Evolutionary conservation across 257 asterid species (phyloP), one percentile per base, ranked within the genome.

Genomic region (Gentiana dahurica): DNA sequence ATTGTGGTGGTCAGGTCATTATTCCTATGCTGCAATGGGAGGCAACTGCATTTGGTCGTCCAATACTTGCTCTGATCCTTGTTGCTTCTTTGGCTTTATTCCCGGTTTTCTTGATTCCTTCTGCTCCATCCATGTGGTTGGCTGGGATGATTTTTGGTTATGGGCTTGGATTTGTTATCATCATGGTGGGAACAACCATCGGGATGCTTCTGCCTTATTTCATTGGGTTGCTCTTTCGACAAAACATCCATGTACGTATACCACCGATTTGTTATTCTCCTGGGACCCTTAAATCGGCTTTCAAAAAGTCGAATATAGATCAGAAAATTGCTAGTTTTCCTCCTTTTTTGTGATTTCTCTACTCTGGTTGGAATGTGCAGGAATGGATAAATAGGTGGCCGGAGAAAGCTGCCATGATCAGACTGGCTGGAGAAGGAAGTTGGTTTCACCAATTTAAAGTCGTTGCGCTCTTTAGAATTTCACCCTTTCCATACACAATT

Each of bases 91-190:
- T 87, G 75, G 92, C 89, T 34, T 63, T 87, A 41, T 84, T 87
- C 60, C 96, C 96, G 0, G 96, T 87, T 50, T 66, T 84, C 62
- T 73, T 87, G 68, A 63, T 87, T 55, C 96, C 96, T 54, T 87
- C 96, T 6, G 96, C 92, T 24, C 96, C 96, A 57, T 84, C 96
- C 34, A 87, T 87, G 96, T 87, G 96, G 96, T 73, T 87, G 51
- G 94, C 96, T 47, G 96, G 96, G 66, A 87, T 87, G 96, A 80
- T 87, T 58, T 87, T 87, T 65, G 94, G 96, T 56, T 87, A 87
- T 54, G 96, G 96, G 56, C 71, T 77, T 63, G 96, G 96, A 2
- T 87, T 87, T 57, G 62, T 84, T 72, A 84, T 87, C 41, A 87
- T 87, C 71, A 87, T 84, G 96, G 75, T 71, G 38, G 96, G 96